phyloP scores from a whole-genome alignment of 495 filamentous ascomycete genomes.

The Podospora didyma region DNA sequence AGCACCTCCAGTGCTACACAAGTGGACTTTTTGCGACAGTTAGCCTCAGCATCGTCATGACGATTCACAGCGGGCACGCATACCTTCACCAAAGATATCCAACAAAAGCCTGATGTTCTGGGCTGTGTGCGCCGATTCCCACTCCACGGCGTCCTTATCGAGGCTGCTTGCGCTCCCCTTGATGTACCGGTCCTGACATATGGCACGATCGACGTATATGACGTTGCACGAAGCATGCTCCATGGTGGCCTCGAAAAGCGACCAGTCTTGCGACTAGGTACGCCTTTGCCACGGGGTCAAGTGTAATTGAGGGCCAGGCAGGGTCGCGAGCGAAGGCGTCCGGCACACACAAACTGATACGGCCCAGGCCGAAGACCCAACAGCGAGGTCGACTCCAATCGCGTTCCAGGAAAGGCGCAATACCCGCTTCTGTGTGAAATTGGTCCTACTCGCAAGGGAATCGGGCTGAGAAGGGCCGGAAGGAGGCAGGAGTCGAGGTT shows the following conservation, averaged over 20 bases:
- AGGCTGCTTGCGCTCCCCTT: slow-evolving; percentile 1
- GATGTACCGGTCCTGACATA: slow-evolving; percentile 53
- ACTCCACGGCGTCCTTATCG: slow-evolving; percentile 2
- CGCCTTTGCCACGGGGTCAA: slow-evolving; percentile 35
- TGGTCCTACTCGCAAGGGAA: not conserved
- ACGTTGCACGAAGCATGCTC: slow-evolving; percentile 70
- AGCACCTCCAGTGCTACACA: slow-evolving; percentile 65
- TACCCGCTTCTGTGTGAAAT: not conserved
- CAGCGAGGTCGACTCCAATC: slow-evolving; percentile 21
- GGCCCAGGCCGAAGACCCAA: slow-evolving; percentile 11
- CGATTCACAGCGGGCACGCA: not conserved
- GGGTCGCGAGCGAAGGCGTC: slow-evolving; percentile 4
- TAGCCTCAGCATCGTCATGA: slow-evolving; percentile 13
- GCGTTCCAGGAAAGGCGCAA: slow-evolving; percentile 1
- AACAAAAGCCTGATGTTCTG: slow-evolving; percentile 46
- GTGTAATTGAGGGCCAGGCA: slow-evolving; percentile 14
- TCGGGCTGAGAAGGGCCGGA: not conserved
- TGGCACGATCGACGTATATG: slow-evolving; percentile 77
- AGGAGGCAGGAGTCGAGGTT: not conserved
- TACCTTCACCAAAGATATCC: slow-evolving; percentile 48
- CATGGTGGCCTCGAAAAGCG: slow-evolving; percentile 49
- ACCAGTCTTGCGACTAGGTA: slow-evolving; percentile 47
- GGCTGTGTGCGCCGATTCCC: slow-evolving; percentile 35
- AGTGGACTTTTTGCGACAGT: slow-evolving; percentile 54
- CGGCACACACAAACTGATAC: slow-evolving; percentile 2